Percentiles rank a stretch among this genome's conserved stretches.
These are phyloP conservation scores for Melaleuca alternifolia DNA, from an alignment of 345 rosid genomes.

Conservation along the genomic window DNA sequence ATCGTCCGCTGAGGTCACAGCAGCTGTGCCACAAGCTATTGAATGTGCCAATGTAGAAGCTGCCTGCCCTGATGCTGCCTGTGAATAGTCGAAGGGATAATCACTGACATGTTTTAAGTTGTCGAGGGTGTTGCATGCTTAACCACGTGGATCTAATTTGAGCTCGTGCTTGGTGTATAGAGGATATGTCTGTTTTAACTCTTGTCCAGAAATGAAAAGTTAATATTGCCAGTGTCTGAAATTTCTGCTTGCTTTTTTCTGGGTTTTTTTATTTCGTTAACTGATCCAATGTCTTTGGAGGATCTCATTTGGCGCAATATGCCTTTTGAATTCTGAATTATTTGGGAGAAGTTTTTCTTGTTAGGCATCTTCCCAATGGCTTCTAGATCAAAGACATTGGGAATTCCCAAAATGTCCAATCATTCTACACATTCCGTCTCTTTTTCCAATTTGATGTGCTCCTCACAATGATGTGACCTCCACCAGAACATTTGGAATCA, in stretches of 20 bases:
- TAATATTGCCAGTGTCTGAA: neutral
- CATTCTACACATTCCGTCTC: neutral
- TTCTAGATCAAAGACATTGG: neutral
- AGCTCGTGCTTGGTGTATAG: neutral
- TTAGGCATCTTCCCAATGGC: neutral
- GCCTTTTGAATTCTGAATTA: neutral
- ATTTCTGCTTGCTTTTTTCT: neutral
- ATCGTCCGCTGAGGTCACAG: constrained; percentile 1
- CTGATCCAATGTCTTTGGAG: neutral
- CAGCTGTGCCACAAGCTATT: neutral
- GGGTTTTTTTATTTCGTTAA: neutral
- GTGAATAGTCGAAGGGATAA: neutral
- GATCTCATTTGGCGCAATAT: neutral
- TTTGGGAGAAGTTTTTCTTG: neutral
- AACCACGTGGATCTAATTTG: neutral
- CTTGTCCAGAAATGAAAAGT: neutral
- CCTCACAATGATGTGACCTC: neutral
- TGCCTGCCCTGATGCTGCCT: neutral
- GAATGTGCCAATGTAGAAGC: constrained; percentile 13
- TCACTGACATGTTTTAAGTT: neutral
- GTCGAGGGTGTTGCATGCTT: neutral
- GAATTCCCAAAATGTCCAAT: neutral
- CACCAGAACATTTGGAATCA: neutral
- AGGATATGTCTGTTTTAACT: neutral
- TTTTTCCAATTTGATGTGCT: neutral